Conservation (phyloP, 108 stramenopile genomes). For the Stephanodiscus minutulus region DNA sequence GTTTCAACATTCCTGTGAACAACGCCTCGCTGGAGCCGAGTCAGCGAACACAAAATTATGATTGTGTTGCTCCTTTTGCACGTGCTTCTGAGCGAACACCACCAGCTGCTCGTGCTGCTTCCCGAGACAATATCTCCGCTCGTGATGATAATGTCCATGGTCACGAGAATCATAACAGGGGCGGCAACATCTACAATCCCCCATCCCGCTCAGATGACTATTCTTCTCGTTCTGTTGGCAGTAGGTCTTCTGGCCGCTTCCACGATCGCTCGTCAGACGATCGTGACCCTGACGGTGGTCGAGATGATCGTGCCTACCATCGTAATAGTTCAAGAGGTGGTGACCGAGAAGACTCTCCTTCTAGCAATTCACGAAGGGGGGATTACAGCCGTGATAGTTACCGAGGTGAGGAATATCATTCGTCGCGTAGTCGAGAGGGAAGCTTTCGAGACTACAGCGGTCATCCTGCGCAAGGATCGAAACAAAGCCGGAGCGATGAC, state of each 20-base stretch:
- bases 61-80: neutral
- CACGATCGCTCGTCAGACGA: constrained; percentile 18
- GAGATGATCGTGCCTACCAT: constrained; percentile 12
- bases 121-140: neutral
- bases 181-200: neutral
- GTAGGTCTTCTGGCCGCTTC: constrained; percentile 5
- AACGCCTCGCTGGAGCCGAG: neutral
- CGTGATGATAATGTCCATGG: neutral
- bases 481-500: neutral
- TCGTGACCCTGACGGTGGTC: neutral
- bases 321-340: constrained; percentile 18
- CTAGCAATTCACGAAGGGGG: neutral
- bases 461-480: constrained; percentile 1
- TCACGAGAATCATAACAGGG: neutral
- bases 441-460: constrained; percentile 1
- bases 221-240: neutral
- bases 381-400: neutral
- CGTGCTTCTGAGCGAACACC: neutral
- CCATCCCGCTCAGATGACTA: neutral
- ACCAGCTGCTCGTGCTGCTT: neutral
- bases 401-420: constrained; percentile 1
- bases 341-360: neutral
- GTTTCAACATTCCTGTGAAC: neutral
- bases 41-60: neutral
- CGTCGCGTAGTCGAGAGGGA: constrained; percentile 6